Evolutionary conservation across 129 eudicot species (phyloP), one percentile per base, ranked within the genome.

Genomic region (Kitagawia praeruptora): DNA sequence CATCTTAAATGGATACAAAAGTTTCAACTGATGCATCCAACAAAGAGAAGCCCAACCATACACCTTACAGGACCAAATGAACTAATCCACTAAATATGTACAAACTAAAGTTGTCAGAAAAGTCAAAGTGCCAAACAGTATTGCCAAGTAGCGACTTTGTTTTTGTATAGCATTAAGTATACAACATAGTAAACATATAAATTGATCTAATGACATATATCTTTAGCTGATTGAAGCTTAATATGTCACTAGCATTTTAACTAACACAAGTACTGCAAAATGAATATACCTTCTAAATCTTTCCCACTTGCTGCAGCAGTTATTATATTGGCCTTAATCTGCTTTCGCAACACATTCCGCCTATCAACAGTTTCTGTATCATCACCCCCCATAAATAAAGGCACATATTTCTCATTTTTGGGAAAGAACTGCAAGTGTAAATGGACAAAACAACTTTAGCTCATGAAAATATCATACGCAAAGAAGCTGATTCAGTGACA

Each of bases 231-330:
- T 63, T 6, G 34, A 73, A 0, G 28, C 49, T 41, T 11, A 5
- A 39, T 73, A 31, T 39, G n/a, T 15, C 18, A 11, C 10, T 21
- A 38, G 18, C 18, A 42, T 10, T 70, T 18, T 54, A 58, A 77
- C 7, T n/a, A 23, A 19, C 38, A 42, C 14, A 38, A 38, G 42
- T 28, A 67, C 71, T 56, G 37, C 19, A 69, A 41, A 41, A 23
- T 41, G 18, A 31, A 40, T n/a, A 70, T 81, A 95, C 98, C 98
- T 95, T 92, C 97, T 87, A 95, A 80, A 76, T 95, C 99, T 87
- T 95, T 95, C 73, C 99, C 99, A 86, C 91, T 95, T 27, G 99
- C 96, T 51, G 89, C 96, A 77, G 99, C 99, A 77, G 96, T 91
- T 82, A 88, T 51, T 84, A 92, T 80, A 85, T 95, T 95, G 42